These are phyloP conservation scores for Ambrosiella cleistominuta DNA, from an alignment of 2,329 filamentous ascomycete genomes.

Conservation along the genomic window DNA sequence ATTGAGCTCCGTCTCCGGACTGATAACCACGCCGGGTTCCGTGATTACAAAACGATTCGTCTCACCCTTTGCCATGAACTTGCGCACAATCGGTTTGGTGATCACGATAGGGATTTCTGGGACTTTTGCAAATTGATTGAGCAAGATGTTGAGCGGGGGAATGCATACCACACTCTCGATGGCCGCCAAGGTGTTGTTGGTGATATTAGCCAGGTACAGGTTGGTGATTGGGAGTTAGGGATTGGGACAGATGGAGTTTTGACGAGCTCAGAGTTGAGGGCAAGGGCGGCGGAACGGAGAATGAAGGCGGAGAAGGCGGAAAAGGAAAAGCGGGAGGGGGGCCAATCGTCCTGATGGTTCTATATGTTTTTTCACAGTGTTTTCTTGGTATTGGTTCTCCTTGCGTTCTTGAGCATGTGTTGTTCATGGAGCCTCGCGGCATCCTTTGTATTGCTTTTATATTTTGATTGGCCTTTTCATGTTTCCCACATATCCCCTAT, in stretches of 20 bases:
- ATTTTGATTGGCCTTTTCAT: too few relatives aligned
- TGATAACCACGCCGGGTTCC: conserved; percentile 82
- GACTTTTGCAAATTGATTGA: conserved; percentile 75
- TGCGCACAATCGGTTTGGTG: conserved; percentile 73
- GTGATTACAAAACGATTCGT: conserved; percentile 81
- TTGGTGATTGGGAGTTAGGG: conserved; percentile 30
- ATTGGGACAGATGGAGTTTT: background rate
- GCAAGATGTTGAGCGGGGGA: conserved; percentile 43
- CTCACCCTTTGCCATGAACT: conserved; percentile 91
- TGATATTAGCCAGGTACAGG: conserved; percentile 42
- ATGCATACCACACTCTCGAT: conserved; percentile 47
- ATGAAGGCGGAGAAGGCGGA: conserved; percentile 59
- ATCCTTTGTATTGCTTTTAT: too few relatives aligned
- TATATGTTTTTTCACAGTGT: background rate
- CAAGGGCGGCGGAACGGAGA: conserved; percentile 48
- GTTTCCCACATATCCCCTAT: too few relatives aligned
- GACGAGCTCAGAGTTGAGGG: conserved; percentile 9
- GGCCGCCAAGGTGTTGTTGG: conserved; percentile 33
- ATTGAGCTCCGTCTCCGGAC: conserved; percentile 86
- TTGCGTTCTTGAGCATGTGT: background rate
- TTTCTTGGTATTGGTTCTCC: background rate
- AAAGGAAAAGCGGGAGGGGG: conserved; percentile 27
- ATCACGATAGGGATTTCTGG: conserved; percentile 83
- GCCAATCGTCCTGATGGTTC: background rate
- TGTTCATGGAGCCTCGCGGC: too few relatives aligned